Percentiles rank a stretch among this genome's conserved stretches.
These are phyloP conservation scores for Penicillium soppii DNA, from an alignment of 495 filamentous ascomycete genomes.

Conservation along the genomic window DNA sequence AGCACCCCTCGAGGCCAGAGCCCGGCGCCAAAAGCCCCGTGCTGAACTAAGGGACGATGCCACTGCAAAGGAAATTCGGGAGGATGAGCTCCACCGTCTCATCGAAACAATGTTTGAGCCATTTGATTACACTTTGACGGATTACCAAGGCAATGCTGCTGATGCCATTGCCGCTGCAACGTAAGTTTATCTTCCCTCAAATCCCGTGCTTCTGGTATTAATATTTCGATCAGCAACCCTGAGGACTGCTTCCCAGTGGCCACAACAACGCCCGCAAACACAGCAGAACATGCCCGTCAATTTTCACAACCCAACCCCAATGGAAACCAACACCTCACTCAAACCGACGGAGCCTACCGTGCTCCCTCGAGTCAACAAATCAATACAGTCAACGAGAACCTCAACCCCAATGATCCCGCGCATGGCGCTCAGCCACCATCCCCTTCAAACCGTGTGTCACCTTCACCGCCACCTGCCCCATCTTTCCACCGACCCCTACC, in stretches of 20 bases:
- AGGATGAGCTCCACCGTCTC: constrained; percentile 90
- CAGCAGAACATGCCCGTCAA: constrained; percentile 35
- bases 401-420: constrained; percentile 30
- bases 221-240: constrained; percentile 31
- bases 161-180: constrained; percentile 39
- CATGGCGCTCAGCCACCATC: constrained; percentile 25
- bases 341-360: constrained; percentile 26
- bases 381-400: constrained; percentile 28
- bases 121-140: constrained; percentile 86
- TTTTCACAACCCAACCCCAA: constrained; percentile 38
- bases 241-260: constrained; percentile 40
- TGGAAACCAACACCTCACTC: constrained; percentile 28
- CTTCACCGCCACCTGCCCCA: constrained; percentile 33
- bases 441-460: constrained; percentile 18
- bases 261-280: constrained; percentile 18
- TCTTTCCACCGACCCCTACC: constrained; percentile 41
- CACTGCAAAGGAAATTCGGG: constrained; percentile 89
- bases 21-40: constrained; percentile 88
- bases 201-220: constrained; percentile 1
- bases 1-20: constrained; percentile 88
- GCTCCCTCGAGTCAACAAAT: constrained; percentile 23
- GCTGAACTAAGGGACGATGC: constrained; percentile 91
- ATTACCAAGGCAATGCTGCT: constrained; percentile 51
- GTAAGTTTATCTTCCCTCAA: constrained; percentile 22
- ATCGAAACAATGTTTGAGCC: constrained; percentile 94